Evolutionary conservation across 495 filamentous ascomycete genomes (phyloP).

Genomic region (Bryoglossum gracile): DNA sequence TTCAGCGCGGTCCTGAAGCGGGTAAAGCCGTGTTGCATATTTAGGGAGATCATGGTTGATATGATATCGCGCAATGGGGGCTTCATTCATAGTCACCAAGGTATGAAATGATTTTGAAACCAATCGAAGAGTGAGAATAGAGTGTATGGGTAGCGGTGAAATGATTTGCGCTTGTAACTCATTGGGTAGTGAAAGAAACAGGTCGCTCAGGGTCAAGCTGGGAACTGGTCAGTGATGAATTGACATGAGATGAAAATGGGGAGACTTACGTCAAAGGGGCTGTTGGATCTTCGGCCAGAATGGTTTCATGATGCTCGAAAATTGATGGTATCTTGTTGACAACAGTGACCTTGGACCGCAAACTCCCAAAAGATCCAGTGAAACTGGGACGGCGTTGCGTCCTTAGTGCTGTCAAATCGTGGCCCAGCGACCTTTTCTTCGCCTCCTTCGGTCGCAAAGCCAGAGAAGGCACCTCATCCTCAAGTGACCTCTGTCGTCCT

Average conservation of each 20-base stretch:
- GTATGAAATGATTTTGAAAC: conserved; percentile 46
- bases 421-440: conserved; percentile 25
- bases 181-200: conserved; percentile 44
- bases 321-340: conserved; percentile 19
- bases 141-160: conserved; percentile 44
- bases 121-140: conserved; percentile 43
- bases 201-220: conserved; percentile 33
- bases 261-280: conserved; percentile 10
- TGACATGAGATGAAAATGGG: not conserved
- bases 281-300: conserved; percentile 18
- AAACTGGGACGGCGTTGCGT: conserved; percentile 24
- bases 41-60: conserved; percentile 44
- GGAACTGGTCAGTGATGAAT: conserved; percentile 10
- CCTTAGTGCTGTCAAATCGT: conserved; percentile 21
- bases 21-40: conserved; percentile 47
- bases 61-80: conserved; percentile 48
- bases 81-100: conserved; percentile 48
- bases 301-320: conserved; percentile 18
- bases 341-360: conserved; percentile 22
- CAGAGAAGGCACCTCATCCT: conserved; percentile 9
- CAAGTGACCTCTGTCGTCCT: conserved; percentile 18
- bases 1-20: conserved; percentile 32
- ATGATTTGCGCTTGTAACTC: conserved; percentile 51
- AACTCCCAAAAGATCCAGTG: conserved; percentile 22
- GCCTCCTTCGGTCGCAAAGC: conserved; percentile 18